phyloP scores from a whole-genome alignment of 1,284 basidiomycete species.

The Boletus sp. region DNA sequence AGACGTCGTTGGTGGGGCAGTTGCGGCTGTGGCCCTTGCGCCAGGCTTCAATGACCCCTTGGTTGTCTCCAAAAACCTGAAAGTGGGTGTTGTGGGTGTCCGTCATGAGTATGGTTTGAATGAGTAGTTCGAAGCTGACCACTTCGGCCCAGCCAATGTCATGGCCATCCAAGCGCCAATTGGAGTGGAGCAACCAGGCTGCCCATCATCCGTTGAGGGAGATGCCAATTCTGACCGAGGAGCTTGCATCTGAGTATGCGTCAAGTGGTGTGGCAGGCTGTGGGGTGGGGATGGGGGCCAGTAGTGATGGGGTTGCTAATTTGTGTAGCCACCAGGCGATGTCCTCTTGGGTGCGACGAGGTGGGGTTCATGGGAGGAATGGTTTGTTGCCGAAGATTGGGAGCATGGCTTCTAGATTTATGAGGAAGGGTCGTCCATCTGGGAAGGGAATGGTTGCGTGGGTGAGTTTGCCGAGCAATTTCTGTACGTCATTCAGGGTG shows the following conservation, averaged over 20 bases:
- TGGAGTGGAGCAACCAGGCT: neutral
- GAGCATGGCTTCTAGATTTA: neutral
- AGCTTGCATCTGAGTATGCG: neutral
- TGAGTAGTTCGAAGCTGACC: neutral
- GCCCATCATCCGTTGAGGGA: neutral
- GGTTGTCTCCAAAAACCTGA: constrained; percentile 35
- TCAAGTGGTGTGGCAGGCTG: too few species aligned
- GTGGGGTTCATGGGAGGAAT: neutral
- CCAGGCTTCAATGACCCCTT: constrained; percentile 36
- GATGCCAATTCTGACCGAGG: neutral
- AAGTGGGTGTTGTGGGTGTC: constrained; percentile 3
- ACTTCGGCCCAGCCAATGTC: neutral
- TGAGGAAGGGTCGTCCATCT: neutral
- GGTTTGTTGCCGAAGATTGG: neutral
- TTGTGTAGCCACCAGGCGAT: neutral
- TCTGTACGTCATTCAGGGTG: neutral
- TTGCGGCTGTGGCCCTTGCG: constrained; percentile 6
- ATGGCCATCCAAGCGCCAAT: neutral
- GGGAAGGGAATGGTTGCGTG: neutral
- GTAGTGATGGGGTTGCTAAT: rapidly evolving
- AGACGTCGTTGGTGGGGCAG: constrained; percentile 27
- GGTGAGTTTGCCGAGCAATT: neutral
- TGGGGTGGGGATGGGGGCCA: neutral
- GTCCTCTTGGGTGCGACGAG: neutral
- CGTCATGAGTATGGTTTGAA: neutral